Base-by-base conservation (phyloP, 2,329 filamentous ascomycete species). In the Aspergillus flavus region DNA sequence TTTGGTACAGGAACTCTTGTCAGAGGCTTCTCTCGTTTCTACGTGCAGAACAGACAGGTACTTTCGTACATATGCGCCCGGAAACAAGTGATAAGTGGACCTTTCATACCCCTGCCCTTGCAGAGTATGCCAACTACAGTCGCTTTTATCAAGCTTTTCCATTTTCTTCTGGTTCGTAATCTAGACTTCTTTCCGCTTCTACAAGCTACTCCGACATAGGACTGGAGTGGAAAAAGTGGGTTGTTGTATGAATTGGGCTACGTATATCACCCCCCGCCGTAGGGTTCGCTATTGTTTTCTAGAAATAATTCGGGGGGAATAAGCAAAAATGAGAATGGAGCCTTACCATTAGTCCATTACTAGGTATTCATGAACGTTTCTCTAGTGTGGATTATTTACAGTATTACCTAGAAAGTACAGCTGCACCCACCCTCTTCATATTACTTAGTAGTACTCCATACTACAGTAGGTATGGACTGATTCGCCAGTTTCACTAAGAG, bases 81-180 rank as follows among this genome's bases (percentile, higher is more conserved):
- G 52, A 26, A 12, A 55, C 52, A 55, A 23, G 34, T 19, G 52
- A 19, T 39, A 48, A 39, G 52, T 41, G 52, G 52, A 55, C n/a
- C 52, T 55, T 55, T 55, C 30, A 26, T 10, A 54, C 2, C 34
- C 21, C 32, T 39, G 34, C 32, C 52, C 52, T 55, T 55, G 52
- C 32, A 55, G 32, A 55, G 30, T 55, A 55, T 55, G 30, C 52
- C 52, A 26, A n/a, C 52, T 55, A 23, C 39, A 21, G 21, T 26
- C 21, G 11, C 52, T 55, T 34, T 21, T 39, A 19, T 55, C 52
- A 55, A 55, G 52, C 52, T 39, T 55, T 55, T 55, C n/a, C 9
- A 23, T 39, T 39, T 39, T 55, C 12, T 23, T 26, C 30, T 19
- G n/a, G 11, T n/a, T 55, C 19, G 52, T 34, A 41, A 39, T 55